These are phyloP conservation scores for Suillus placidus DNA, from an alignment of 768 basidiomycete genomes.

Conservation along the genomic window DNA sequence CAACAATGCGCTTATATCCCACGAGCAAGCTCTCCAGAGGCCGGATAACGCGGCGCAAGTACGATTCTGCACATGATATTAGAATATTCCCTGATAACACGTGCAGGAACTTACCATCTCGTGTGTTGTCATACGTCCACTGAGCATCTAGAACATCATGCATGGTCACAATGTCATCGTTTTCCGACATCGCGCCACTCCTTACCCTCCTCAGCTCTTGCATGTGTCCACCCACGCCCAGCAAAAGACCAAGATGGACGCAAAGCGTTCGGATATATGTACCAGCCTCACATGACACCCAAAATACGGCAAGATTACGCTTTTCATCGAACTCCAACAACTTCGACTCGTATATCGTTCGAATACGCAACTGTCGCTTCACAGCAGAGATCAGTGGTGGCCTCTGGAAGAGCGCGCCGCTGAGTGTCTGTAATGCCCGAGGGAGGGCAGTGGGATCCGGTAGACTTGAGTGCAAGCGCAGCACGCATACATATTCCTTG, in stretches of 20 bases:
- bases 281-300: constrained; percentile 98
- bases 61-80: constrained; percentile 69
- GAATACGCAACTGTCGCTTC: constrained; percentile 95
- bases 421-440: constrained; percentile 93
- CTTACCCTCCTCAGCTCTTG: constrained; percentile 95
- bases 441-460: constrained; percentile 84
- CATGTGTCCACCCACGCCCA: constrained; percentile 99
- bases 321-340: constrained; percentile 97
- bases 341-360: constrained; percentile 96
- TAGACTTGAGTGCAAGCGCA: constrained; percentile 86
- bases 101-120: constrained; percentile 68
- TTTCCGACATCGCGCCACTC: constrained; percentile 95
- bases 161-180: constrained; percentile 99
- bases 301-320: constrained; percentile 94
- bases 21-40: constrained; percentile 93
- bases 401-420: constrained; percentile 97
- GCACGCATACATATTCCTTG: constrained; percentile 98
- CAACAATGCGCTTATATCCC: constrained; percentile 98
- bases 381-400: constrained; percentile 99
- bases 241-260: constrained; percentile 90
- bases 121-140: constrained; percentile 96
- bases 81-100: constrained; percentile 13
- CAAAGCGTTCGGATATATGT: constrained; percentile 96
- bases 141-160: constrained; percentile 99
- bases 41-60: constrained; percentile 91